Base-by-base conservation (phyloP, 2,329 filamentous ascomycete species). In the Sporothrix schenckii region DNA sequence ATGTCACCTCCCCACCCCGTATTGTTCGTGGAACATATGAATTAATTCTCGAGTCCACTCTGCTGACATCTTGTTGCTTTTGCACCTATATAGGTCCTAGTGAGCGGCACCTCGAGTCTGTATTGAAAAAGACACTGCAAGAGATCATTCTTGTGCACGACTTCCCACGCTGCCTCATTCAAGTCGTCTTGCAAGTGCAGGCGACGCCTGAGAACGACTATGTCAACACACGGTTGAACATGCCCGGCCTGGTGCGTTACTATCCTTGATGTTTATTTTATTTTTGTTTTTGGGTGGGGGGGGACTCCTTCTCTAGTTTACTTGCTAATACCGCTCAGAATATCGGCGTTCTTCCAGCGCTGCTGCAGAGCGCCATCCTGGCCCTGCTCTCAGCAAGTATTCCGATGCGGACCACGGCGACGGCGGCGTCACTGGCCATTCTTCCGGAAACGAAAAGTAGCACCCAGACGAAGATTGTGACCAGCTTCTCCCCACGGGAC, bases 381-480 rank as follows among this genome's bases (percentile, higher is more conserved):
- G 89, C 92, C 27, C 86, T 98, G 19, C 83, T 98, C 49, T 93
- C 93, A 56, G 93, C 92, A 34, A 90, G 91, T 1, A 86, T 97
- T 47, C 93, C 94, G 14, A 85, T 98, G 76, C 89, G 89, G 58
- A 88, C 89, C 72, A 91, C 91, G 14, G 86, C 90, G 56, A 89
- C 88, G 21, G 86, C 92, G 2, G 86, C 87, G 0, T 80, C 91
- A 24, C 80, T 93, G 72, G 89, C 89, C 27, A 83, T 93, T 44
- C 78, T 83, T 88, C 89, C 39, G 82, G 92, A 44, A 78, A 81
- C 24, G 60, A 76, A 82, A 72, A 77, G 80, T 70, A 77, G 79
- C 41, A 77, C 76, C 41, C 80, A 79, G 65, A 21, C 13, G 50
- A 78, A 80, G 63, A 80, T 89, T 44, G 78, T 88, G 41, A 79